phyloP scores from a whole-genome alignment of 495 filamentous ascomycete genomes.

The Cercophora samala region DNA sequence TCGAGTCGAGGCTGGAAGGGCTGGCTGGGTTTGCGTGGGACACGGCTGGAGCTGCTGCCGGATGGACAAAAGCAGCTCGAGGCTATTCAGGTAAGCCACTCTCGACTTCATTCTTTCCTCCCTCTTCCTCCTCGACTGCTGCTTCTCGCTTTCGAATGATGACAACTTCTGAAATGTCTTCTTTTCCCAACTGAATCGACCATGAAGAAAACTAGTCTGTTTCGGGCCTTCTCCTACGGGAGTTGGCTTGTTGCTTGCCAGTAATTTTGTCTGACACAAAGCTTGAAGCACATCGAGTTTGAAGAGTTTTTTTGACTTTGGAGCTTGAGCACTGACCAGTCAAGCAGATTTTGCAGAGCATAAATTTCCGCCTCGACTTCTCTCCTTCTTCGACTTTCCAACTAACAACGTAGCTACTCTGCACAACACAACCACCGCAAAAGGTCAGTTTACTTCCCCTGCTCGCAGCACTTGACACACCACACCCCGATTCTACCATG shows the following conservation, averaged over 20 bases:
- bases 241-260: constrained; percentile 93
- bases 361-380: constrained; percentile 9
- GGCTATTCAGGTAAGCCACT: constrained; percentile 25
- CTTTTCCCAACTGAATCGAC: constrained; percentile 93
- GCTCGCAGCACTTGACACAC: constrained; percentile 27
- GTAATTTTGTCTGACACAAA: constrained; percentile 79
- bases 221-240: constrained; percentile 63
- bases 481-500: constrained; percentile 40
- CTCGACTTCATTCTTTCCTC: constrained; percentile 11
- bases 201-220: constrained; percentile 76
- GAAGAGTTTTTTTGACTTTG: constrained; percentile 8
- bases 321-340: constrained; percentile 14
- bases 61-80: constrained; percentile 4
- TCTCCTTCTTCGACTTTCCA: not conserved
- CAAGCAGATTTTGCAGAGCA: constrained; percentile 14
- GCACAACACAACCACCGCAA: not conserved
- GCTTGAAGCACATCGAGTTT: constrained; percentile 10
- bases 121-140: constrained; percentile 7
- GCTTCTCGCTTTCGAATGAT: constrained; percentile 59
- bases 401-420: constrained; percentile 13
- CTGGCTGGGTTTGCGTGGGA: constrained; percentile 10
- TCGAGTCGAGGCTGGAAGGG: constrained; percentile 10
- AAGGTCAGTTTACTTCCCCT: constrained; percentile 26
- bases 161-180: constrained; percentile 77
- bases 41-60: not conserved